Percentiles rank a stretch among this genome's conserved stretches.
Evolutionary conservation across 257 asterid species (phyloP).

Genomic region (Solanum stenotomum): DNA sequence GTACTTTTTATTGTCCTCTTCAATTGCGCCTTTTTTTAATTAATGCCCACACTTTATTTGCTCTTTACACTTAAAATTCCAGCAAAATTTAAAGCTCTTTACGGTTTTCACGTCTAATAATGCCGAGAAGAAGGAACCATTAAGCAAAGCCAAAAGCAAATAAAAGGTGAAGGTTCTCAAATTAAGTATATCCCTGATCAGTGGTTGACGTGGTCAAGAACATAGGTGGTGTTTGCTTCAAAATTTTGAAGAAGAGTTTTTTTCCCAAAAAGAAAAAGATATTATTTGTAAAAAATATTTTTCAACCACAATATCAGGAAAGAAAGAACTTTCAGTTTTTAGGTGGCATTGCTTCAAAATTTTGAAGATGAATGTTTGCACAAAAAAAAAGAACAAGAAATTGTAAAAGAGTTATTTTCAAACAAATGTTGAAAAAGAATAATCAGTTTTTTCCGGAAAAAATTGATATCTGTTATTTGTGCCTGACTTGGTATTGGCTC

Average conservation of each 20-base stretch:
- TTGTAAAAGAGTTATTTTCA: not conserved
- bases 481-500: not conserved
- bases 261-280: not conserved
- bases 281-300: not conserved
- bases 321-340: not conserved
- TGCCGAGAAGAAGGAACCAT: not conserved
- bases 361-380: not conserved
- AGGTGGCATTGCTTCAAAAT: not conserved
- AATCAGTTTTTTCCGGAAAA: not conserved
- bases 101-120: not conserved
- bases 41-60: not conserved
- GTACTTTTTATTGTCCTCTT: not conserved
- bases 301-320: not conserved
- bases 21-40: not conserved
- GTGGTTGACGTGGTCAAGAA: not conserved
- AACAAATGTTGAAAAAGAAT: not conserved
- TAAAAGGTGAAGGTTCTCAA: not conserved
- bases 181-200: not conserved
- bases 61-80: not conserved
- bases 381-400: not conserved
- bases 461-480: not conserved
- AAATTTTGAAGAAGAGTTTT: not conserved
- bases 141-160: not conserved
- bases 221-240: not conserved
- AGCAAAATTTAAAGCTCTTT: not conserved